Evolutionary conservation across 2,329 filamentous ascomycete genomes (phyloP), one percentile per base, ranked within the genome.

Genomic region (Pyrenochaeta sp.): DNA sequence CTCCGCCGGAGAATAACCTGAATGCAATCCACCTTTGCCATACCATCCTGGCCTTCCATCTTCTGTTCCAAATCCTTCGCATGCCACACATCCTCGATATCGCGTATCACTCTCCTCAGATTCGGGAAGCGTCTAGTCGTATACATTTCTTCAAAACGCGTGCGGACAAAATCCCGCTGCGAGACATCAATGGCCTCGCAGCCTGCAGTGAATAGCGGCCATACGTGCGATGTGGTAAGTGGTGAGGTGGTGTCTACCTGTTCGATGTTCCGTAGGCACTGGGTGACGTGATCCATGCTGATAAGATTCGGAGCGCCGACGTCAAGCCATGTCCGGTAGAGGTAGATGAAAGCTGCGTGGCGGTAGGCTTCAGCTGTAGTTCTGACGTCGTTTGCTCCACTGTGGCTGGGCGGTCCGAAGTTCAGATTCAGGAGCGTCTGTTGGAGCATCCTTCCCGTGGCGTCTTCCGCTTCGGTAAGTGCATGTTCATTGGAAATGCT

Each of bases 301-400:
- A 53, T 63, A 8, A 61, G 63, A 13, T 67, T 62, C 1, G 65
- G 65, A 3, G 63, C 60, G 13, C 65, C 65, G 17, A 67, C 55
- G 17, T 54, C 57, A 1, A 63, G 55, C 65, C 65, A 68, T 4
- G 63, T 63, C 8, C 65, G 56, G 35, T 68, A 66, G 17, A 68
- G 58, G 29, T 68, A 67, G 28, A 68, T 68, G 46, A 67, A 66
- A 1, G 65, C 65, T 21, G 65, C 58, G 35, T 68, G 65, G 10
- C 61, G 61, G 27, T 63, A 67, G 4, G 63, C 61, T 44, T 63
- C 53, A 10, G 63, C 60, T 8, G 65, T 68, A 23, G 35, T 19
- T 6, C n/a, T 35, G 10, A 65, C 54, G 13, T 65, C 55, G 8
- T 36, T 14, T 27, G 43, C 34, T 3, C 17, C 18, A 11, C 20